Percentiles rank a stretch among this genome's conserved stretches.
phyloP scores from a whole-genome alignment of 2,329 filamentous ascomycete species.

The Fusarium zealandicum region DNA sequence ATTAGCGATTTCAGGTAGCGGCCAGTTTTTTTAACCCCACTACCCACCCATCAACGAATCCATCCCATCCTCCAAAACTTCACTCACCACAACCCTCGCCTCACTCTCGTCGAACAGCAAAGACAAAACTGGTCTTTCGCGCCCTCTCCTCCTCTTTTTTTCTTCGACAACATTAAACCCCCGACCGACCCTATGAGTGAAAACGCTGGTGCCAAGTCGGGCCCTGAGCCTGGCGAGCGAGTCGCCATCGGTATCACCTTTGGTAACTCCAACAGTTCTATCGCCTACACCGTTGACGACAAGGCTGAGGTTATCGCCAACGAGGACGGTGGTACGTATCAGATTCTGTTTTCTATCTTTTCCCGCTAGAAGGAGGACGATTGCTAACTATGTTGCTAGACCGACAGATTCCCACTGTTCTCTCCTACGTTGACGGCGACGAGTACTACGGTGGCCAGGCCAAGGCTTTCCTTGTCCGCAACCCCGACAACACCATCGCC shows the following conservation, averaged over 20 bases:
- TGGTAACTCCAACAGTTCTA: constrained; percentile 98
- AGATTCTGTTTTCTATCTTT: neutral
- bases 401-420: constrained; percentile 92
- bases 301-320: constrained; percentile 98
- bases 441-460: constrained; percentile 97
- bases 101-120: constrained; percentile 10
- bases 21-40: constrained; percentile 41
- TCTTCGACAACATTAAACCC: neutral
- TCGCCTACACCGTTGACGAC: constrained; percentile 91
- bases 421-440: constrained; percentile 95
- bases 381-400: constrained; percentile 60
- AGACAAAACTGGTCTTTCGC: constrained; percentile 20
- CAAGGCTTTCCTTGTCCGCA: constrained; percentile 91
- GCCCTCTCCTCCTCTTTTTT: constrained; percentile 8
- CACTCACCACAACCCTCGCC: constrained; percentile 20
- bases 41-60: constrained; percentile 33
- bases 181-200: constrained; percentile 53
- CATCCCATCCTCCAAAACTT: constrained; percentile 30
- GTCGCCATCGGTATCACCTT: constrained; percentile 94
- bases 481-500: constrained; percentile 89
- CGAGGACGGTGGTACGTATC: constrained; percentile 84
- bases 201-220: constrained; percentile 52
- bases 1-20: constrained; percentile 38
- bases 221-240: constrained; percentile 63
- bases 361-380: neutral